Percentiles rank a stretch among this genome's conserved stretches.
phyloP scores from a whole-genome alignment of 208 protist species.

The Trypanosoma congolense region DNA sequence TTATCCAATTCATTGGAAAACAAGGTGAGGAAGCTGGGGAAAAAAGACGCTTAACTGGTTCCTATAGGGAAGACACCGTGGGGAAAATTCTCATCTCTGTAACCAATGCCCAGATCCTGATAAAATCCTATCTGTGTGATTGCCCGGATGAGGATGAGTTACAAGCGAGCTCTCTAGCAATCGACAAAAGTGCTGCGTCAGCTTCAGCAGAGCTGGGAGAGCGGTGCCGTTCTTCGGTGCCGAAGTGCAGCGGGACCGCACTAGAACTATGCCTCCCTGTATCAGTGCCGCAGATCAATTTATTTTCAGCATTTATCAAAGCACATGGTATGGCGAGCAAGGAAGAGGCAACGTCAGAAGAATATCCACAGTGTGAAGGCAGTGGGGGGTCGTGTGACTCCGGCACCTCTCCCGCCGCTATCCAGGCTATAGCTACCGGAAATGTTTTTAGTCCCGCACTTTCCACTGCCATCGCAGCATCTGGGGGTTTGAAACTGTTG shows the following conservation, averaged over 20 bases:
- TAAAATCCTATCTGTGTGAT: conserved; percentile 8
- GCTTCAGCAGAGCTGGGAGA: background rate
- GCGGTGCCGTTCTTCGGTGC: background rate
- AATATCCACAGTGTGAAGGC: too few species aligned
- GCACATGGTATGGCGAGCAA: background rate
- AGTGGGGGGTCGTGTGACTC: background rate
- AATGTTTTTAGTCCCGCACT: conserved; percentile 56
- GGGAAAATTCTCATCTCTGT: conserved; percentile 2
- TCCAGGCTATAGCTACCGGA: conserved; percentile 63
- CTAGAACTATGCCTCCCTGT: conserved; percentile 60
- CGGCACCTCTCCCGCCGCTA: conserved; percentile 15
- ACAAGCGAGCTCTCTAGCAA: background rate
- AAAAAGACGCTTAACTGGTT: background rate
- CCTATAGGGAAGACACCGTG: background rate
- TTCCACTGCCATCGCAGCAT: conserved; percentile 28
- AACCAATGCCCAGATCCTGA: background rate
- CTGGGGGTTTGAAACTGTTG: conserved; percentile 18
- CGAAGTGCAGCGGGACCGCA: background rate
- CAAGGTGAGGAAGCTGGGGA: background rate
- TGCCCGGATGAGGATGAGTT: background rate
- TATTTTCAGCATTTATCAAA: conserved; percentile 35
- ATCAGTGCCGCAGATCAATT: conserved; percentile 46
- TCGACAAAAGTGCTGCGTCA: background rate
- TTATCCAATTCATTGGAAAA: conserved; percentile 27
- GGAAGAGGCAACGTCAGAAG: too few species aligned